phyloP scores from a whole-genome alignment of 2,329 filamentous ascomycete genomes.

The Aspergillus sp. region DNA sequence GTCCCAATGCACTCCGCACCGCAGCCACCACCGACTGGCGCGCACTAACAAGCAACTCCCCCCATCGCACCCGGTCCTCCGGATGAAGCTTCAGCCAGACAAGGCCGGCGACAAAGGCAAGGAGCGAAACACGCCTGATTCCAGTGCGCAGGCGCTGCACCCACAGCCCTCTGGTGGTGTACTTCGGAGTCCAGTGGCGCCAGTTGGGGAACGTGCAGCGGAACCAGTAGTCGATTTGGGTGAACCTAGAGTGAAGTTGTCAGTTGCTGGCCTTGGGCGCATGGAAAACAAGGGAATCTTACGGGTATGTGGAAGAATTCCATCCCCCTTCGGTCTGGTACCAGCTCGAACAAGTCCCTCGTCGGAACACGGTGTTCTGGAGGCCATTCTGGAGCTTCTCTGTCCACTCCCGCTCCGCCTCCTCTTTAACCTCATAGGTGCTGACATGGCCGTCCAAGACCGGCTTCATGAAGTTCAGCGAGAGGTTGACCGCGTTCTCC shows the following conservation, averaged over 20 bases:
- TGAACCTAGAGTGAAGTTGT: too few species aligned
- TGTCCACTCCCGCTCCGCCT: conserved; percentile 40
- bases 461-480: conserved; percentile 49
- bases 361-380: conserved; percentile 40
- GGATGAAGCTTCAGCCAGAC: conserved; percentile 6
- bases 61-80: conserved; percentile 4
- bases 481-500: conserved; percentile 54
- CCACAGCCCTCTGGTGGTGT: conserved; percentile 40
- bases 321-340: conserved; percentile 41
- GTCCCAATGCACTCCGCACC: conserved; percentile 1
- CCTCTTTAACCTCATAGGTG: conserved; percentile 41
- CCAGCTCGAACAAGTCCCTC: conserved; percentile 41
- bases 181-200: conserved; percentile 45
- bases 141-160: conserved; percentile 17
- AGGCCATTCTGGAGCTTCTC: conserved; percentile 38
- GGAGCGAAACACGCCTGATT: conserved; percentile 12
- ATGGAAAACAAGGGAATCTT: conserved; percentile 15
- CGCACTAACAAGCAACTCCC: conserved; percentile 4
- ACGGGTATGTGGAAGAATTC: conserved; percentile 43
- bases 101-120: conserved; percentile 10
- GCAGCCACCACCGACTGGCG: conserved; percentile 8
- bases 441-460: conserved; percentile 39
- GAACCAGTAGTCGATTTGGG: conserved; percentile 43
- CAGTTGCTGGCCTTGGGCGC: too few species aligned
- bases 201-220: conserved; percentile 46